Evolutionary conservation across 1,284 basidiomycete species (phyloP).

Genomic region (Tilletia caries): DNA sequence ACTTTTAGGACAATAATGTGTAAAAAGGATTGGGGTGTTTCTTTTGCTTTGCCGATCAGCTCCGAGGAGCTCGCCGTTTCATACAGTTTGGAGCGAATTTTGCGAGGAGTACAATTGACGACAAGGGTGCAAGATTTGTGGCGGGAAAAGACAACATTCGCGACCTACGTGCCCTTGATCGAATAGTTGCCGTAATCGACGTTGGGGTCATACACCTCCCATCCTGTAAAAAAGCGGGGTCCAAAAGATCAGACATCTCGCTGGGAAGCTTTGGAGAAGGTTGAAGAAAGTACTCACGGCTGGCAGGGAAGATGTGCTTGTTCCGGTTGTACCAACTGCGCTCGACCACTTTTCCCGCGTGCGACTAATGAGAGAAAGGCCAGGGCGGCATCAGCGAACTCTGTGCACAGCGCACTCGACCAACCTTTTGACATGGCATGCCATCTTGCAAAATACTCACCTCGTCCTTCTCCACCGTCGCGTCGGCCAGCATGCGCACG

Average conservation of each 20-base stretch:
- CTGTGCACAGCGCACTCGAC: no score
- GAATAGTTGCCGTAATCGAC: constrained; percentile 46
- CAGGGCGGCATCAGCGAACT: no score
- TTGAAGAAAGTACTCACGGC: constrained; percentile 23
- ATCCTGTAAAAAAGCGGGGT: constrained; percentile 20
- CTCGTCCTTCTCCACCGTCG: constrained; percentile 93
- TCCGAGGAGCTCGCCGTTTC: no score
- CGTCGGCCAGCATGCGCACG: constrained; percentile 88
- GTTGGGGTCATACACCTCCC: constrained; percentile 46
- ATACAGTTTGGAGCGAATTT: no score
- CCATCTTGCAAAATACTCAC: constrained; percentile 19
- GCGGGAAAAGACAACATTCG: neutral
- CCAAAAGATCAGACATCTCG: no score
- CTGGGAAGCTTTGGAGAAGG: no score
- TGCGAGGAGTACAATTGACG: no score
- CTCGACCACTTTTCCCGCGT: constrained; percentile 95
- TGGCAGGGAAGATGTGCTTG: constrained; percentile 94
- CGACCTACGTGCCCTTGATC: constrained; percentile 24
- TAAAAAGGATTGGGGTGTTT: no score
- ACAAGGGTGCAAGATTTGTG: no score
- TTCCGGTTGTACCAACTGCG: constrained; percentile 91
- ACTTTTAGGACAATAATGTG: no score
- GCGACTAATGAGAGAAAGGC: constrained; percentile 59
- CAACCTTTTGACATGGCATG: no score
- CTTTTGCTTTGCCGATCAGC: no score